phyloP scores from a whole-genome alignment of 1,139 yeast genomes.

The Protomyces gravidus region DNA sequence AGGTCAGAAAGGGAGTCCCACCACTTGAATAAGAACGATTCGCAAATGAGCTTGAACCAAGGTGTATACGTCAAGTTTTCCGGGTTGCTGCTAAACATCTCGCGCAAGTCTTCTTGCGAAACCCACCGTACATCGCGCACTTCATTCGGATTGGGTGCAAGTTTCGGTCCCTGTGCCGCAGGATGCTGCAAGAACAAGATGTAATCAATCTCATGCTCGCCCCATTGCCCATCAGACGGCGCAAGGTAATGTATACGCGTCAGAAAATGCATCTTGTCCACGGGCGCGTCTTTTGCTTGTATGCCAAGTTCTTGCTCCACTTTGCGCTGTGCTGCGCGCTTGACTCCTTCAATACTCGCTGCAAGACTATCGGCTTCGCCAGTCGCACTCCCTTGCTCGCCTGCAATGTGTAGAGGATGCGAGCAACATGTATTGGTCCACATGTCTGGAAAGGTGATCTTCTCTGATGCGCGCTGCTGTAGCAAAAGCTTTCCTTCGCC shows the following conservation, averaged over 20 bases:
- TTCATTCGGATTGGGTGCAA: slow-evolving; percentile 54
- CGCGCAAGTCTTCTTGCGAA: slow-evolving; percentile 57
- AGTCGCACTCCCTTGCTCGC: slow-evolving; percentile 60
- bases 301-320: slow-evolving; percentile 91
- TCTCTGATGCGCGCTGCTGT: slow-evolving; percentile 93
- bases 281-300: slow-evolving; percentile 52
- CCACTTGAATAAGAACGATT: slow-evolving; percentile 86
- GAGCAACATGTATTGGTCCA: slow-evolving; percentile 99
- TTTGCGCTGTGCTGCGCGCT: slow-evolving; percentile 85
- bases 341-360: slow-evolving; percentile 70
- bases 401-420: slow-evolving; percentile 81
- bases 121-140: slow-evolving; percentile 80
- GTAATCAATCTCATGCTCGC: slow-evolving; percentile 96
- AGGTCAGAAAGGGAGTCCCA: slow-evolving; percentile 71
- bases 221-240: slow-evolving; percentile 83
- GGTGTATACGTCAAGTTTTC: slow-evolving; percentile 70
- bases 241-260: slow-evolving; percentile 95
- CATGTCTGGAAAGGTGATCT: slow-evolving; percentile 81
- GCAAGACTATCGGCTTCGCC: slow-evolving; percentile 43
- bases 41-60: slow-evolving; percentile 95
- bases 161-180: slow-evolving; percentile 48
- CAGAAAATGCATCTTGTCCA: slow-evolving; percentile 67
- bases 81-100: slow-evolving; percentile 64
- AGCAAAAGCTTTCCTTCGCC: slow-evolving; percentile 68
- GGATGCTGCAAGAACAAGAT: slow-evolving; percentile 70